A percentile compares a stretch with the other conserved stretches of the same genome.
Conservation (phyloP, 208 protist genomes). For the Acanthamoeba rhysodes region DNA sequence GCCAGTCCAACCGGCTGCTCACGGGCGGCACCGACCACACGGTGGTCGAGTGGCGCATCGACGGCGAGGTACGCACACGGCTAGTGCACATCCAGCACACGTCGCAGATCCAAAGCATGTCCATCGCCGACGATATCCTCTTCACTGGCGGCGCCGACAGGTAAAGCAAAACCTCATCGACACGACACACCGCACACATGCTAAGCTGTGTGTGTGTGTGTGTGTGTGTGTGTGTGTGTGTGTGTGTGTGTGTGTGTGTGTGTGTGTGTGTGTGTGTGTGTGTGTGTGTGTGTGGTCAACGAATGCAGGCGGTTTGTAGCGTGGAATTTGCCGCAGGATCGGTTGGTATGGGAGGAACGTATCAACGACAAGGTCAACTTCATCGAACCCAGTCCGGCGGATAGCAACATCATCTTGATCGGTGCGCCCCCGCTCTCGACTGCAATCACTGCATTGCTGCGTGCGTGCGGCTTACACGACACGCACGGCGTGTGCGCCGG, state of each 20-base stretch:
- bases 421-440: background rate
- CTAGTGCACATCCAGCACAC: conserved; percentile 20
- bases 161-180: background rate
- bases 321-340: conserved; percentile 13
- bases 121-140: conserved; percentile 1
- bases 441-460: too few relatives aligned
- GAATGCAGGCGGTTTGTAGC: background rate
- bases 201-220: too few relatives aligned
- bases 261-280: too few relatives aligned
- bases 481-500: background rate
- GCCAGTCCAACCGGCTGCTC: conserved; percentile 36
- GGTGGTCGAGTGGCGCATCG: conserved; percentile 22
- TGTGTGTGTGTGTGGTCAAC: too few relatives aligned
- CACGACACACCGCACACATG: background rate
- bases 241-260: too few relatives aligned
- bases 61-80: conserved; percentile 20
- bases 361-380: conserved; percentile 13
- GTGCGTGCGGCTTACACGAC: too few relatives aligned
- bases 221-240: background rate
- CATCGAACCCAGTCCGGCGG: background rate
- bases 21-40: conserved; percentile 35
- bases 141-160: conserved; percentile 13
- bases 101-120: conserved; percentile 26
- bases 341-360: background rate
- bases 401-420: background rate